These are phyloP conservation scores for Pelargonium cotyledonis DNA, from an alignment of 441 rosid genomes.

Conservation along the genomic window DNA sequence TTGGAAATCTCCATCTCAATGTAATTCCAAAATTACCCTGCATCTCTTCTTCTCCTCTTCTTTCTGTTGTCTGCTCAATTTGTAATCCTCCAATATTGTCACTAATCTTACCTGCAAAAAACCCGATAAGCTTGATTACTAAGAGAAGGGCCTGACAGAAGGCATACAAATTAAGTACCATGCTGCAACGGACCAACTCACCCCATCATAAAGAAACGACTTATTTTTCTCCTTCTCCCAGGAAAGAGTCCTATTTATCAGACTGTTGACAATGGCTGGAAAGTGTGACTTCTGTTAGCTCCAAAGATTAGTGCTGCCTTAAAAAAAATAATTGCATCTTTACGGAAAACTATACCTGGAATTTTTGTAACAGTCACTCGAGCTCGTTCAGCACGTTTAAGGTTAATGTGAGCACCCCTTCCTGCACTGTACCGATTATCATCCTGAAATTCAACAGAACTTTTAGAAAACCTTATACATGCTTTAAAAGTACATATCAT, in stretches of 20 bases:
- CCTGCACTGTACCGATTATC: slow-evolving; percentile 57
- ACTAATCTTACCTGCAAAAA: slow-evolving; percentile 60
- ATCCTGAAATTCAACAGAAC: slow-evolving; percentile 39
- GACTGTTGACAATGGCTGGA: slow-evolving; percentile 54
- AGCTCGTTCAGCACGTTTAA: slow-evolving; percentile 71
- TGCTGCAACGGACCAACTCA: slow-evolving; percentile 28
- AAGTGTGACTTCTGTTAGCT: slow-evolving; percentile 18
- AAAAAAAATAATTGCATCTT: slow-evolving; percentile 4
- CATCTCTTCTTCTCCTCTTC: slow-evolving; percentile 87
- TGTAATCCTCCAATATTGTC: slow-evolving; percentile 80
- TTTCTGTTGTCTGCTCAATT: slow-evolving; percentile 62
- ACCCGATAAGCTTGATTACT: slow-evolving; percentile 12
- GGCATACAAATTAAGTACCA: not conserved
- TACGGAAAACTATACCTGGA: slow-evolving; percentile 36
- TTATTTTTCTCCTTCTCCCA: slow-evolving; percentile 54
- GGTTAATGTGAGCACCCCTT: slow-evolving; percentile 69
- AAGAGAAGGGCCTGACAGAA: slow-evolving; percentile 10
- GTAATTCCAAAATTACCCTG: slow-evolving; percentile 41
- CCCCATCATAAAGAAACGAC: slow-evolving; percentile 62
- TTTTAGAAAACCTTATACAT: not conserved
- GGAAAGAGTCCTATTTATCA: slow-evolving; percentile 46
- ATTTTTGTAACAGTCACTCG: slow-evolving; percentile 56
- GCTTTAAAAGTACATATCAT: slow-evolving; percentile 10
- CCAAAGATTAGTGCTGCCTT: not conserved
- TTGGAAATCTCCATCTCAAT: too few species aligned